A percentile compares a stretch with the other conserved stretches of the same genome.
These are phyloP conservation scores for Plasmodium gaboni DNA, from an alignment of 169 alveolate genomes.

Conservation along the genomic window DNA sequence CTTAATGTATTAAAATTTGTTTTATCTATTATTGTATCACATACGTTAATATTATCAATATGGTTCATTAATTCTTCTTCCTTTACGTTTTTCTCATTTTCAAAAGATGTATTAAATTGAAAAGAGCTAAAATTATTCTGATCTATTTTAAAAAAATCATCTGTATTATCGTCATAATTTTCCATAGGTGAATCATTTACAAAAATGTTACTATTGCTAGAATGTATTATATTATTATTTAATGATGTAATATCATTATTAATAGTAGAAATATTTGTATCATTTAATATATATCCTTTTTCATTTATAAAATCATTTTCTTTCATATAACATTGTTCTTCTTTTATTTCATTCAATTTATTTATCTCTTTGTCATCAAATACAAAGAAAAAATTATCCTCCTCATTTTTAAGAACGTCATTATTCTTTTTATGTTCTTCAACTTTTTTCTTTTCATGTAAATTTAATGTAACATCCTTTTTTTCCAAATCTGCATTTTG, in stretches of 20 bases:
- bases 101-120: constrained; percentile 16
- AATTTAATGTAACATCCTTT: not conserved
- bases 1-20: not conserved
- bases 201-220: not conserved
- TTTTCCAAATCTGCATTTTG: not conserved
- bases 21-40: not conserved
- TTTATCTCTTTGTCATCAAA: constrained; percentile 20
- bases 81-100: not conserved
- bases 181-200: not conserved
- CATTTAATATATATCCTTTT: not conserved
- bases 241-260: not conserved
- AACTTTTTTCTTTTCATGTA: constrained; percentile 2
- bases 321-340: not conserved
- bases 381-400: constrained; percentile 25
- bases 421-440: not conserved
- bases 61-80: not conserved
- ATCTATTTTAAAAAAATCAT: constrained; percentile 62
- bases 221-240: not conserved
- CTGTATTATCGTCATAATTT: constrained; percentile 24
- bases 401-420: constrained; percentile 1
- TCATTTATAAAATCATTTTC: not conserved
- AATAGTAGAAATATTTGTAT: not conserved
- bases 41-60: not conserved
- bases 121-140: constrained; percentile 44
- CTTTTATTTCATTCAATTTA: constrained; percentile 2